phyloP scores from a whole-genome alignment of 352 stramenopile genomes.

The Globisporangium spinosum region DNA sequence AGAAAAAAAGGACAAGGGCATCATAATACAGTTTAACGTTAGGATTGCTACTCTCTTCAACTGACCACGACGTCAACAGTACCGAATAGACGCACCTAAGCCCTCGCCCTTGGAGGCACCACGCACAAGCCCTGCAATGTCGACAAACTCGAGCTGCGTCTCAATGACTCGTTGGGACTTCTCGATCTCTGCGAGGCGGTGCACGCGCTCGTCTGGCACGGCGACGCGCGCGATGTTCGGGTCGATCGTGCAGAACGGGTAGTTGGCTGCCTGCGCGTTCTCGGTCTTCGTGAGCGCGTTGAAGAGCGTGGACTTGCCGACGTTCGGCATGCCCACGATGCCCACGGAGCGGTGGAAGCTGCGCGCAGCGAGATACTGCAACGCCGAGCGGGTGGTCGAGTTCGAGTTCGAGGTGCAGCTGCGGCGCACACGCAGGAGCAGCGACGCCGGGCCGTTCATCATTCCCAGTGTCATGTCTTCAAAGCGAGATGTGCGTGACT shows the following conservation, averaged over 20 bases:
- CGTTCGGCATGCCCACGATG: constrained; percentile 88
- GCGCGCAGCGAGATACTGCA: constrained; percentile 19
- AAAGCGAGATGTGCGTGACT: background rate
- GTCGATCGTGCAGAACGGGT: constrained; percentile 89
- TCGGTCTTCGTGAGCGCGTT: constrained; percentile 86
- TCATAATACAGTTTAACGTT: too few species aligned
- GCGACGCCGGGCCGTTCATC: constrained; percentile 7
- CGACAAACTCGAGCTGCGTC: constrained; percentile 85
- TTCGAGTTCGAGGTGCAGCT: constrained; percentile 2
- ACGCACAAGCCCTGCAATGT: constrained; percentile 83
- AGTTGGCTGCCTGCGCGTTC: constrained; percentile 84
- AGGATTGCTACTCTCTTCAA: too few species aligned
- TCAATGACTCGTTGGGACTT: constrained; percentile 75
- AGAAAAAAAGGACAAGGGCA: too few species aligned
- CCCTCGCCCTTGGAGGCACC: constrained; percentile 80
- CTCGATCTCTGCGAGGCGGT: constrained; percentile 60
- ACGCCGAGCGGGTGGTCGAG: background rate
- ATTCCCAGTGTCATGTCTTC: background rate
- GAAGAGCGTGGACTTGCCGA: constrained; percentile 88
- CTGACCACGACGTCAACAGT: background rate
- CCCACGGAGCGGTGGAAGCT: constrained; percentile 79
- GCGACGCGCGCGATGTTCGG: constrained; percentile 78
- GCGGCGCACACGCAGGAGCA: constrained; percentile 18
- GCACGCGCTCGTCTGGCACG: constrained; percentile 62
- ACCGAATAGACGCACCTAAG: constrained; percentile 19